phyloP scores from a whole-genome alignment of 139 green algal genomes.

The Coelastrella sp. region DNA sequence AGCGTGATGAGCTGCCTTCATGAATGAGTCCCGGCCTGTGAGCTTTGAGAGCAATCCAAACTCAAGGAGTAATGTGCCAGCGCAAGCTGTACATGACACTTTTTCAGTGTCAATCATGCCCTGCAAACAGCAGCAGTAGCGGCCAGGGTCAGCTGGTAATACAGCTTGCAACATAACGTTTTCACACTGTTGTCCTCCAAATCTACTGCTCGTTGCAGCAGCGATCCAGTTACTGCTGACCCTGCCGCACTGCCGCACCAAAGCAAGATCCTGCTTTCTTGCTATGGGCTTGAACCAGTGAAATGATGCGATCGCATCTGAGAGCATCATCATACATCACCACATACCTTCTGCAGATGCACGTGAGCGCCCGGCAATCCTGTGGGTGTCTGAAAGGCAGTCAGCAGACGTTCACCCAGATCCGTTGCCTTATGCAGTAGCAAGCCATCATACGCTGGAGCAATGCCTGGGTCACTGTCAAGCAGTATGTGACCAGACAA shows the following conservation, averaged over 20 bases:
- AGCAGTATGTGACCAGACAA: slow-evolving; percentile 78
- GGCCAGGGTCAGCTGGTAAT: not conserved
- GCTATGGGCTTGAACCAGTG: not conserved
- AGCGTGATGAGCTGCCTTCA: slow-evolving; percentile 28
- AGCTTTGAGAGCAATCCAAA: slow-evolving; percentile 81
- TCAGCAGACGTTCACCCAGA: slow-evolving; percentile 80
- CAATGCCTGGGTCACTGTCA: slow-evolving; percentile 2
- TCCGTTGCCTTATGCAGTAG: slow-evolving; percentile 74
- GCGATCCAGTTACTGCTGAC: too few species aligned
- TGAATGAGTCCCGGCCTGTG: slow-evolving; percentile 62
- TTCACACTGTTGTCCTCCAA: too few species aligned
- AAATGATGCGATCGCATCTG: too few species aligned
- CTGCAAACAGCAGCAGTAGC: slow-evolving; percentile 24
- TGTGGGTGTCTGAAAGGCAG: slow-evolving; percentile 85
- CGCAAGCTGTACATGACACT: slow-evolving; percentile 89
- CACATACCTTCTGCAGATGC: slow-evolving; percentile 70
- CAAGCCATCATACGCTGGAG: slow-evolving; percentile 61
- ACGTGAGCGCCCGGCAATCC: slow-evolving; percentile 78
- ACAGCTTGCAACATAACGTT: too few species aligned
- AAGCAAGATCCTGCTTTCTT: too few species aligned
- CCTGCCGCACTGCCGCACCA: too few species aligned
- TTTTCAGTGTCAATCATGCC: slow-evolving; percentile 60
- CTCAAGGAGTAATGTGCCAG: slow-evolving; percentile 89
- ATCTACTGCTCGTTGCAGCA: too few species aligned
- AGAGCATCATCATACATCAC: too few species aligned